Percentiles rank a stretch among this genome's conserved stretches.
Evolutionary conservation across 2,329 filamentous ascomycete genomes (phyloP).

Genomic region (Dactylellina sp.): DNA sequence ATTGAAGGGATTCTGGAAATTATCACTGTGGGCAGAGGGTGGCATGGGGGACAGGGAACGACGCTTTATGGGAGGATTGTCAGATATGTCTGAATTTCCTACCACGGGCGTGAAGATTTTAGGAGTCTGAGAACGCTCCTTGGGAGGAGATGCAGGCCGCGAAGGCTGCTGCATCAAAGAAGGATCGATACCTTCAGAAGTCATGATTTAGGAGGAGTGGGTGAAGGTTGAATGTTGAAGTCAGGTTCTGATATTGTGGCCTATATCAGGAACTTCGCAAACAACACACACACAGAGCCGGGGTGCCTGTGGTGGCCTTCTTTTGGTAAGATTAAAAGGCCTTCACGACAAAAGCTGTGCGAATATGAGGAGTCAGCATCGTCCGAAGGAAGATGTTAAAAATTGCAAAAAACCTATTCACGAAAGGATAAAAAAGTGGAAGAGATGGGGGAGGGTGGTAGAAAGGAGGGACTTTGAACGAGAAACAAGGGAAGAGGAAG

Average conservation of each 20-base stretch:
- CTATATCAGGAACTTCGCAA: slow-evolving; percentile 13
- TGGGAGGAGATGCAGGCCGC: slow-evolving; percentile 45
- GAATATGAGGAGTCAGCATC: slow-evolving; percentile 3
- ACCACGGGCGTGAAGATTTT: slow-evolving; percentile 44
- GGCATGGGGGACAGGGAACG: slow-evolving; percentile 52
- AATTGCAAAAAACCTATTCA: slow-evolving; percentile 9
- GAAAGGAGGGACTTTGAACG: background rate
- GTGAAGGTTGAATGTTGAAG: background rate
- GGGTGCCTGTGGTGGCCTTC: slow-evolving; percentile 1
- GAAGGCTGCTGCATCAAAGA: slow-evolving; percentile 38
- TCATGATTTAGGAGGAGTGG: slow-evolving; percentile 27
- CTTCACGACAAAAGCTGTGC: slow-evolving; percentile 13
- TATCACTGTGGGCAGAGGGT: slow-evolving; percentile 49
- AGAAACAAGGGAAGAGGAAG: slow-evolving; percentile 6
- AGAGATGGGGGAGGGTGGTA: background rate
- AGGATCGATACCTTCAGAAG: slow-evolving; percentile 45
- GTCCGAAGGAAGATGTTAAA: background rate
- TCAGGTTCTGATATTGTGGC: slow-evolving; percentile 17
- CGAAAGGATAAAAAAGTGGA: background rate
- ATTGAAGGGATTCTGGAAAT: slow-evolving; percentile 51
- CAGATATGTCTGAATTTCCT: slow-evolving; percentile 43
- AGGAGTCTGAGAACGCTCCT: slow-evolving; percentile 53
- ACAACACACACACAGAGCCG: slow-evolving; percentile 10
- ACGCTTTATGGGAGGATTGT: slow-evolving; percentile 37
- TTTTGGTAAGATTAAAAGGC: slow-evolving; percentile 13